These are phyloP conservation scores for Musa itinerans DNA, from an alignment of 176 grass and related monocot genomes.

Conservation along the genomic window DNA sequence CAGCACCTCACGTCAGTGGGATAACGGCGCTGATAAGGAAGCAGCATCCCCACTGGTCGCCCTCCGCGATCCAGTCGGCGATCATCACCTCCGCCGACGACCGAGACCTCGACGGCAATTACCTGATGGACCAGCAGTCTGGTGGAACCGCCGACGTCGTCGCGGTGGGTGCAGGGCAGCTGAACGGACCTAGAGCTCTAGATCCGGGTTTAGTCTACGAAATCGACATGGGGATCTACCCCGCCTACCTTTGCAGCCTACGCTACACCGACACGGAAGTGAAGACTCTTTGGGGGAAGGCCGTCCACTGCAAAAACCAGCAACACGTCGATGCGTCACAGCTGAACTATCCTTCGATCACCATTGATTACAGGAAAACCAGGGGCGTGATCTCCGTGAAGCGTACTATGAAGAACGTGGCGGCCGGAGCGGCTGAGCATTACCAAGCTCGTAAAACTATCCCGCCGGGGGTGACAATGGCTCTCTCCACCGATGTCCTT, in stretches of 20 bases:
- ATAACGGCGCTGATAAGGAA: conserved; percentile 36
- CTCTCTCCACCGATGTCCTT: conserved; percentile 28
- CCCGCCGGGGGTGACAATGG: conserved; percentile 10
- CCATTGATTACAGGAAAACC: conserved; percentile 3
- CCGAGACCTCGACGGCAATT: conserved; percentile 19
- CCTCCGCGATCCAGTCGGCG: conserved; percentile 44
- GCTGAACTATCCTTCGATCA: conserved; percentile 48
- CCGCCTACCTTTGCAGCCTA: conserved; percentile 36
- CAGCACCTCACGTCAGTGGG: conserved; percentile 48
- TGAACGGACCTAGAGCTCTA: conserved; percentile 21
- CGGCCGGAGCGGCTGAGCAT: conserved; percentile 15
- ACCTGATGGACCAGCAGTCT: conserved; percentile 30
- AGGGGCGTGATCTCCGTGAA: conserved; percentile 6
- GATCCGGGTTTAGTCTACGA: conserved; percentile 58
- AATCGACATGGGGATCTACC: conserved; percentile 24
- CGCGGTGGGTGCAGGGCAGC: conserved; percentile 36
- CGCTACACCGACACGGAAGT: conserved; percentile 17
- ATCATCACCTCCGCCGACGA: conserved; percentile 50
- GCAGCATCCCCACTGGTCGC: conserved; percentile 41
- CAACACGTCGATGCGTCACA: conserved; percentile 9
- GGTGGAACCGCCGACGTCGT: conserved; percentile 20
- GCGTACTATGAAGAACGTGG: conserved; percentile 38
- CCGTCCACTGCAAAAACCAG: conserved; percentile 13
- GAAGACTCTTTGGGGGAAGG: not conserved
- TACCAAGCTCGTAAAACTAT: conserved; percentile 5